Evolutionary conservation across 1,139 yeast species (phyloP), one percentile per base, ranked within the genome.

Genomic region (Hansenula lynferdii): DNA sequence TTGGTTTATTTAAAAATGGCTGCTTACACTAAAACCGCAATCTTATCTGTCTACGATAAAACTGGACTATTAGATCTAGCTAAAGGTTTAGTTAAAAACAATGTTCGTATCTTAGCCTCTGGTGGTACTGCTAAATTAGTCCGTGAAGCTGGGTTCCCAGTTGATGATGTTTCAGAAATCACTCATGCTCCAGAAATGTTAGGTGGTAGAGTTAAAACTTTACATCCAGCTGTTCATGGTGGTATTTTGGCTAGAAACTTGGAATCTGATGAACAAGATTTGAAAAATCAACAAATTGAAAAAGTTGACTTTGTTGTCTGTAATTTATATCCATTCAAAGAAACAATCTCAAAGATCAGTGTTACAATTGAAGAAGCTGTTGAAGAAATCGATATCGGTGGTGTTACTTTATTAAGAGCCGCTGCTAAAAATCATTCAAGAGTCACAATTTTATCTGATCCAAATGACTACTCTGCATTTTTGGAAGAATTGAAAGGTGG

Each of bases 121-220:
- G 98, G 98, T 45, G 98, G 98, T 59, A 92, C 98, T 43, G 95
- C 98, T 42, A 80, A 76, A 58, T 73, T 92, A 72, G 82, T 92
- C 43, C 84, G 96, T 61, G 98, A 90, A 62, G 96, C 97, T 40
- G 98, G 97, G 11, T 92, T 92, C 78, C 94, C 95, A 37, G 97
- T 92, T 22, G 96, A 89, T 51, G 98, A 92, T 60, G 97, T 92
- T 40, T 82, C 95, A 37, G 66, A 94, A 44, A 87, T 92, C 61
- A 92, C 98, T 36, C 95, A 89, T 60, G 97, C 97, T 27, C 98
- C 98, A 39, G 98, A 92, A 67, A 92, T 92, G 96, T 75, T 92
- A 53, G 96, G 97, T 43, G 98, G 98, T 47, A 79, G 98, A 69
- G 98, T 92, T 56, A 92, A 92, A 73, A 92, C 98, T 43, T 75